These are phyloP conservation scores for Acarospora socialis DNA, from an alignment of 2,329 filamentous ascomycete genomes.

Conservation along the genomic window DNA sequence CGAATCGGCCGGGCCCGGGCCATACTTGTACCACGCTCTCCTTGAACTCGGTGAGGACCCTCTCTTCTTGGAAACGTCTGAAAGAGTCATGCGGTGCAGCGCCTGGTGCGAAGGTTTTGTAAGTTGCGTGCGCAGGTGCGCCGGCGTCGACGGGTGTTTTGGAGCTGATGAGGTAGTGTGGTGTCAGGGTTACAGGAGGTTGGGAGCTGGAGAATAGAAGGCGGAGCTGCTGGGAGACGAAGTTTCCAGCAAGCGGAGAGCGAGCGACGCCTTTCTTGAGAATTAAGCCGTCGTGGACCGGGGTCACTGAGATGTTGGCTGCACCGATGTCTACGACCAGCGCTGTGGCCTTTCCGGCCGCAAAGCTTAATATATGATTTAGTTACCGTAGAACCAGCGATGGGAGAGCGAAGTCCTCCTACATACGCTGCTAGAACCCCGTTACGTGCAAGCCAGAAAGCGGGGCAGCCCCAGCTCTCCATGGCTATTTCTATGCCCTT, in stretches of 20 bases:
- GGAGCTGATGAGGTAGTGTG: conserved; percentile 74
- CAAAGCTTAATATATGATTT: conserved; percentile 42
- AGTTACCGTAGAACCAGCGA: too few species aligned
- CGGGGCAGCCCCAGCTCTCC: conserved; percentile 90
- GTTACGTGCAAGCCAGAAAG: conserved; percentile 82
- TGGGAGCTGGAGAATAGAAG: conserved; percentile 54
- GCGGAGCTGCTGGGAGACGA: conserved; percentile 78
- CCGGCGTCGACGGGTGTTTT: conserved; percentile 84
- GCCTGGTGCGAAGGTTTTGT: conserved; percentile 52
- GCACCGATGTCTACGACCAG: conserved; percentile 87
- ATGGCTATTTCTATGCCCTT: conserved; percentile 93
- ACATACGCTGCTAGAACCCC: conserved; percentile 68
- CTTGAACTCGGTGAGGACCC: conserved; percentile 89
- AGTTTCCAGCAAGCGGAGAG: conserved; percentile 75
- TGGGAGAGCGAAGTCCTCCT: neutral
- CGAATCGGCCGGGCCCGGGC: conserved; percentile 61
- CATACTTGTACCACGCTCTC: conserved; percentile 93
- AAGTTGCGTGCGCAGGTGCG: conserved; percentile 59
- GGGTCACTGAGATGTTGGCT: conserved; percentile 74
- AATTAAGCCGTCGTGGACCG: conserved; percentile 87
- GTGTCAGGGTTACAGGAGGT: conserved; percentile 61
- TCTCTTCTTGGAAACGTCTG: conserved; percentile 75
- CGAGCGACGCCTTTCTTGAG: conserved; percentile 79
- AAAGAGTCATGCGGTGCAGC: conserved; percentile 52
- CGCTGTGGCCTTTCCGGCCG: conserved; percentile 81